Conservation (phyloP, 805 yeast genomes). For the Metschnikowia colocasiae region DNA sequence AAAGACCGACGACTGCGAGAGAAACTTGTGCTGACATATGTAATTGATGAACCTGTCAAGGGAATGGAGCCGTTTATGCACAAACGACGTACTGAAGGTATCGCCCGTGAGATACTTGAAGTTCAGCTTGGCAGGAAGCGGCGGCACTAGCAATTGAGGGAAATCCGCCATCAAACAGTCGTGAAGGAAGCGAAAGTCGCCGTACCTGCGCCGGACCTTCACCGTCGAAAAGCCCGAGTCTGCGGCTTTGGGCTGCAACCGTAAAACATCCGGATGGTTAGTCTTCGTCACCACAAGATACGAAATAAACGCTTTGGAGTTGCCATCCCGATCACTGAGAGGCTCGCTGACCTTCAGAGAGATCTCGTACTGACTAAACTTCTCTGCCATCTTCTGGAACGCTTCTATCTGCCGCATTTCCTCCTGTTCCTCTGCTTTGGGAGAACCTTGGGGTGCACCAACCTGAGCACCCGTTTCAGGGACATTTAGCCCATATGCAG, state of each 20-base stretch:
- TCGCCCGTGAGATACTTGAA: constrained; percentile 93
- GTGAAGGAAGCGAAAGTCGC: constrained; percentile 78
- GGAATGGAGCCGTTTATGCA: constrained; percentile 76
- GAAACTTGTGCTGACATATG: constrained; percentile 66
- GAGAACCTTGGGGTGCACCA: neutral
- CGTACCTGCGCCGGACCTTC: constrained; percentile 72
- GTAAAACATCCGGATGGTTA: constrained; percentile 54
- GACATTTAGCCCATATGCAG: neutral
- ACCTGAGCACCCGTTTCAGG: neutral
- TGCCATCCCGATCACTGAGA: constrained; percentile 61
- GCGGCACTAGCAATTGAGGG: constrained; percentile 87
- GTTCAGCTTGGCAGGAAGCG: constrained; percentile 88
- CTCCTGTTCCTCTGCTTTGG: neutral
- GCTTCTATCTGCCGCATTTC: neutral
- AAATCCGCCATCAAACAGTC: constrained; percentile 71
- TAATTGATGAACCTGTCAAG: constrained; percentile 72
- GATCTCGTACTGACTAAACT: constrained; percentile 15
- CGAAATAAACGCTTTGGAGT: constrained; percentile 72
- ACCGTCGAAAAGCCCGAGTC: constrained; percentile 27
- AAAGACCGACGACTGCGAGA: constrained; percentile 66
- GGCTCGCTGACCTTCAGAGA: constrained; percentile 52
- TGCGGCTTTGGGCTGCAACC: constrained; percentile 19
- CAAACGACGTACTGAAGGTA: constrained; percentile 80
- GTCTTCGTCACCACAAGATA: constrained; percentile 64
- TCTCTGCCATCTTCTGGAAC: constrained; percentile 13